Evolutionary conservation across 2,329 filamentous ascomycete species (phyloP), one percentile per base, ranked within the genome.

Genomic region (Colletotrichum plurivorum): DNA sequence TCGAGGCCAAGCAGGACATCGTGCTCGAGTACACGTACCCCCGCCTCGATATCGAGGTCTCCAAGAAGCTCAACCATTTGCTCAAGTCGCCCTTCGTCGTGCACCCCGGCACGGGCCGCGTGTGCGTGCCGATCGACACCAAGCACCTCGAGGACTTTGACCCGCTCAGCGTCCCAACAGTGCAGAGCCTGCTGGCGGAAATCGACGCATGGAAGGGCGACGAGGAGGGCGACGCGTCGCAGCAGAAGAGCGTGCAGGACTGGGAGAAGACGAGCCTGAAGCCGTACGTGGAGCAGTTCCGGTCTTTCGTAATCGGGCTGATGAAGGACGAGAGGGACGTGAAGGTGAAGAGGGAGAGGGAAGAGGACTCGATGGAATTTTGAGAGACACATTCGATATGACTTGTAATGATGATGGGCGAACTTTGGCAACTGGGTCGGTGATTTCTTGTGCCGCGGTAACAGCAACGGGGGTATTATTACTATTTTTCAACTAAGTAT

Each of bases 1-100:
- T 92, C 9, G 94, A 98, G 75, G 94, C 94, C 22, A 98, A 98
- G 82, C 94, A 98, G 79, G 96, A 98, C 77, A 93, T 99, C 71
- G 91, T 98, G 4, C 89, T 99, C 36, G 96, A 99, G 82, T 98
- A 99, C 82, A 98, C 96, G 7, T 99, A 99, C 80, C 96, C 96
- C 3, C 92, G 96, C 46, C 92, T 99, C 63, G 96, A 99, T 85
- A 95, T 96, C 71, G 94, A 97, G 80, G 96, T 99, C 78, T 96
- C 93, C 77, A 98, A 98, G 85, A 97, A 98, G 79, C 89, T 97
- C 66, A 98, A 98, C 83, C 96, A 99, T 87, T 89, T 99, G 87
- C 90, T 99, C 74, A 99, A 99, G 80, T 95, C 92, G 71, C 96
- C 96, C 0, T 99, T 99, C 77, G 95, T 98, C 70, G 92, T 99